Evolutionary conservation across 1,139 yeast species (phyloP), one percentile per base, ranked within the genome.

Genomic region (Saccharomyces hybrid): DNA sequence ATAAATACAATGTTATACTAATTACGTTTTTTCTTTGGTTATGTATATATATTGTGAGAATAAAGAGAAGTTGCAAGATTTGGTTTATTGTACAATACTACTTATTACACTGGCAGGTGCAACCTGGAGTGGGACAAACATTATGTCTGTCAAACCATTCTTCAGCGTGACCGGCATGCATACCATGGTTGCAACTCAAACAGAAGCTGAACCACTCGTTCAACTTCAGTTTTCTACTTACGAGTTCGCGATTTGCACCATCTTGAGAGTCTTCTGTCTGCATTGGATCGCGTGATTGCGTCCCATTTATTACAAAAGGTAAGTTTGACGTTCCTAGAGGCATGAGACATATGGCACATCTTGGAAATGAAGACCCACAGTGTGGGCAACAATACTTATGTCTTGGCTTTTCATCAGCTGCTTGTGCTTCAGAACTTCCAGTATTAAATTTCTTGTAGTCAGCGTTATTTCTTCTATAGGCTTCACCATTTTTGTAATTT

Each of bases 121-220:
- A 93, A 53, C 90, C 96, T 0, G 98, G 97, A 2, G 91, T 96
- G 0, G 99, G 97, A 67, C 99, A 93, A 2, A 88, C 81, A 55
- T 80, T 81, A 64, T 91, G 96, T 68, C 84, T 85, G 19, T 85
- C 79, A 67, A 93, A 93, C 98, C 98, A 93, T 65, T 89, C 96
- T 61, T 87, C 90, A 0, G 98, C 97, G 69, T 93, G 98, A 14
- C 86, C 89, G 0, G 96, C 91, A 72, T 93, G 99, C 78, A 86
- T 83, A 1, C 97, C 97, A 66, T 93, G 98, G 67, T 86, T 88
- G 68, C 98, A 93, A 28, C 85, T 82, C 59, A 93, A 74, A 67
- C 99, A 93, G 70, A 89, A 89, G 60, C 95, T 88, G 61, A 93
- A 90, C 96, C 96, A 84, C 60, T 83, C 73, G 49, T 70, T 69